Evolutionary conservation across 306 rosid genomes (phyloP), one percentile per base, ranked within the genome.

Genomic region (Lupinus albus): DNA sequence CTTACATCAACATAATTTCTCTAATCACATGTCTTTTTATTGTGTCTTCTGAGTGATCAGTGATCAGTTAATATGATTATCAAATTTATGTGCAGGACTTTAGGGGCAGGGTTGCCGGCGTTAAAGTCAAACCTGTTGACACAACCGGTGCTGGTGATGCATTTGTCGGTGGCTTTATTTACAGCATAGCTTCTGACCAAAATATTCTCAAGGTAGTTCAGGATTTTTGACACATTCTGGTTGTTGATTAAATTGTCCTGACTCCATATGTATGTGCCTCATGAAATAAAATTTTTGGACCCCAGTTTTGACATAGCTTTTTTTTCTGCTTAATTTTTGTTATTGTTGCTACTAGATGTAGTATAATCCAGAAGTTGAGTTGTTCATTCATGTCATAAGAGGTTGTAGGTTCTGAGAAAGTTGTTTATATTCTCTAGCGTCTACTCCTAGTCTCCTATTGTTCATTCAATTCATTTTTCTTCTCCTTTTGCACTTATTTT

Each of bases 61-160:
- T 28, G 18, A 75, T 70, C 2, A 35, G 15, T 47, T 56, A 55
- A 42, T 17, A 50, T 12, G 56, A 42, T 47, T 56, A 51, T 13
- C 30, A 35, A 75, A 50, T 28, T 64, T 78, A 38, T 76, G 18
- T 79, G 54, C 86, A 94, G 99, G 83, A 75, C 44, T 94, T 88
- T 59, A 80, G 30, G 59, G 99, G 99, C 45, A 91, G 89, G 67
- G 96, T 94, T 54, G 57, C 50, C 7, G 97, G 97, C 52, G 81
- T 86, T 18, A 84, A 86, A 81, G 97, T 84, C 21, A 82, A 79
- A 70, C 64, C 96, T 2, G 80, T 88, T 2, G 99, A 94, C 82
- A 94, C 99, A 54, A 94, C 97, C 0, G 99, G 99, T 13, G 99
- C 99, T 4, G 99, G 99, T 1, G 99, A 94, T 77, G 86, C 99